phyloP scores from a whole-genome alignment of 2,329 filamentous ascomycete genomes.

The Ascochyta lentis region DNA sequence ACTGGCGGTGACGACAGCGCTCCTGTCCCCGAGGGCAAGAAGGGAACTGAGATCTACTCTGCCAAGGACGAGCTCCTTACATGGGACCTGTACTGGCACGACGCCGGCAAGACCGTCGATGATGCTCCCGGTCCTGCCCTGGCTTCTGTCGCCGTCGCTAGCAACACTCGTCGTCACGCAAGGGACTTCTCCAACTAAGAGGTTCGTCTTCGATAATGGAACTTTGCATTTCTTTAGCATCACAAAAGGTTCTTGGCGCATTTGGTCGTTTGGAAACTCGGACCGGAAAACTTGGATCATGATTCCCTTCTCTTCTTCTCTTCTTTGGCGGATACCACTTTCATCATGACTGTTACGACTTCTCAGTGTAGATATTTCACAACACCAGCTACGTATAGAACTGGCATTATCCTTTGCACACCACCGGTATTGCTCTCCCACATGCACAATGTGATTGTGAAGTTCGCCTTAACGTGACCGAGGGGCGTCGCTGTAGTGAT shows the following conservation, averaged over 20 bases:
- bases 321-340: slow-evolving; percentile 17
- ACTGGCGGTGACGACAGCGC: slow-evolving; percentile 37
- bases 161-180: slow-evolving; percentile 28
- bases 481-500: background rate
- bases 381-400: slow-evolving; percentile 6
- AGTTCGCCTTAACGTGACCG: background rate
- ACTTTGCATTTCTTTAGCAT: slow-evolving; percentile 1
- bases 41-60: slow-evolving; percentile 41
- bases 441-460: background rate
- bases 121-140: slow-evolving; percentile 33
- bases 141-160: slow-evolving; percentile 24
- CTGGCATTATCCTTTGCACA: slow-evolving; percentile 1
- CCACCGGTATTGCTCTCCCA: background rate
- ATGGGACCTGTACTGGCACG: slow-evolving; percentile 42
- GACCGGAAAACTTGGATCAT: background rate
- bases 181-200: slow-evolving; percentile 37
- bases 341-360: slow-evolving; percentile 14
- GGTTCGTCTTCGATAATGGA: background rate
- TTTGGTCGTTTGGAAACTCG: background rate
- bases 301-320: slow-evolving; percentile 7
- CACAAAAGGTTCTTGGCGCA: slow-evolving; percentile 3
- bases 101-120: slow-evolving; percentile 29
- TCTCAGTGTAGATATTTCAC: slow-evolving; percentile 13
- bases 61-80: slow-evolving; percentile 35
- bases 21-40: slow-evolving; percentile 34